Percentiles rank a stretch among this genome's conserved stretches.
Conservation (phyloP, 768 basidiomycete genomes). For the Lentinula boryana region DNA sequence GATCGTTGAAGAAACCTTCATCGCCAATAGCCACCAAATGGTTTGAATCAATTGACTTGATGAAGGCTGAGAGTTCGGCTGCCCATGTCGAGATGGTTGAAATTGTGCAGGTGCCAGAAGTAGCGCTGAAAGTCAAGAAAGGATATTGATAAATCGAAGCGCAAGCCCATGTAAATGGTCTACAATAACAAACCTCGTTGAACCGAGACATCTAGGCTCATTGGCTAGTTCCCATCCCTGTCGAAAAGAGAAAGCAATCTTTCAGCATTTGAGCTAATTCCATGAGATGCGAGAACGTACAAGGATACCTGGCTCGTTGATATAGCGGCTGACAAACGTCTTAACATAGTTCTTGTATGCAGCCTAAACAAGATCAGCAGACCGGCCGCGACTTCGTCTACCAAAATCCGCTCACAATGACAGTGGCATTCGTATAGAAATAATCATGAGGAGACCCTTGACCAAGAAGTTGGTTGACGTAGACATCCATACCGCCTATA, state of each 20-base stretch:
- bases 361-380: conserved; percentile 16
- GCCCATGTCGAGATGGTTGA: conserved; percentile 52
- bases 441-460: conserved; percentile 39
- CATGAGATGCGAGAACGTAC: conserved; percentile 27
- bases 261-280: not conserved
- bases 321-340: conserved; percentile 41
- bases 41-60: conserved; percentile 58
- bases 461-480: conserved; percentile 47
- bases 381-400: not conserved
- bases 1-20: conserved; percentile 55
- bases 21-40: conserved; percentile 61
- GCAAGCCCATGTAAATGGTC: not conserved
- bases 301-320: conserved; percentile 52
- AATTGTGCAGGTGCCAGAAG: conserved; percentile 40
- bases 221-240: conserved; percentile 29
- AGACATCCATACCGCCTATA: conserved; percentile 51
- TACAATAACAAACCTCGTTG: conserved; percentile 26
- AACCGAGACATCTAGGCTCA: conserved; percentile 41
- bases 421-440: conserved; percentile 51
- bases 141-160: not conserved
- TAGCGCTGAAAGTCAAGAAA: conserved; percentile 10
- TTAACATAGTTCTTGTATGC: conserved; percentile 48
- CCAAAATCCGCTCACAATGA: conserved; percentile 31
- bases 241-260: not conserved
- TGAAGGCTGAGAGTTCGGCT: conserved; percentile 48